Conservation (phyloP, 768 basidiomycete genomes). For the Podaxis carcinomalis region DNA sequence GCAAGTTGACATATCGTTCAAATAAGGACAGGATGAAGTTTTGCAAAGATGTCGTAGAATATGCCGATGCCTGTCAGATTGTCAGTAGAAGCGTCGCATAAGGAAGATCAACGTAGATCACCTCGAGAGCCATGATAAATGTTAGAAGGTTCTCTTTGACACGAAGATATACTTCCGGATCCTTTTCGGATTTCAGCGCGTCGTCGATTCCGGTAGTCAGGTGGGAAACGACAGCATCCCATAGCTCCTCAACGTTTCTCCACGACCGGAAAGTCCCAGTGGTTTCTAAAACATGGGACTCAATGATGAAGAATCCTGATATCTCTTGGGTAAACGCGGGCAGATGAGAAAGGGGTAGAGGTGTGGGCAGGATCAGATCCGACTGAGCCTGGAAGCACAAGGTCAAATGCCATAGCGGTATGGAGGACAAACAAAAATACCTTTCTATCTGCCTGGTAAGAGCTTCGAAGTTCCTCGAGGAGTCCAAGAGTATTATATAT, state of each 20-base stretch:
- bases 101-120: constrained; percentile 22
- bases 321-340: constrained; percentile 86
- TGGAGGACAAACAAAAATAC: constrained; percentile 29
- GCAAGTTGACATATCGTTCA: constrained; percentile 79
- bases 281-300: constrained; percentile 86
- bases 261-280: constrained; percentile 88
- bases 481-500: constrained; percentile 91
- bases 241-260: constrained; percentile 90
- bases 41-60: constrained; percentile 79
- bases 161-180: constrained; percentile 75
- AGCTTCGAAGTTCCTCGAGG: constrained; percentile 84
- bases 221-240: constrained; percentile 80
- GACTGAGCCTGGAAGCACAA: constrained; percentile 77
- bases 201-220: constrained; percentile 70
- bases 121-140: constrained; percentile 93
- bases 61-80: constrained; percentile 68
- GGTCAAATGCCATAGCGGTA: not conserved
- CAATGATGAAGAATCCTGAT: constrained; percentile 96
- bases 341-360: constrained; percentile 62
- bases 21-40: constrained; percentile 84
- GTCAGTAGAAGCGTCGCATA: constrained; percentile 3
- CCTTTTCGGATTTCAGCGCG: constrained; percentile 68
- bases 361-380: constrained; percentile 82
- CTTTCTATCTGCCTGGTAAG: constrained; percentile 97
- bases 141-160: constrained; percentile 81